These are phyloP conservation scores for Tillandsia leiboldiana DNA, from an alignment of 176 grass and related monocot species.

Conservation along the genomic window DNA sequence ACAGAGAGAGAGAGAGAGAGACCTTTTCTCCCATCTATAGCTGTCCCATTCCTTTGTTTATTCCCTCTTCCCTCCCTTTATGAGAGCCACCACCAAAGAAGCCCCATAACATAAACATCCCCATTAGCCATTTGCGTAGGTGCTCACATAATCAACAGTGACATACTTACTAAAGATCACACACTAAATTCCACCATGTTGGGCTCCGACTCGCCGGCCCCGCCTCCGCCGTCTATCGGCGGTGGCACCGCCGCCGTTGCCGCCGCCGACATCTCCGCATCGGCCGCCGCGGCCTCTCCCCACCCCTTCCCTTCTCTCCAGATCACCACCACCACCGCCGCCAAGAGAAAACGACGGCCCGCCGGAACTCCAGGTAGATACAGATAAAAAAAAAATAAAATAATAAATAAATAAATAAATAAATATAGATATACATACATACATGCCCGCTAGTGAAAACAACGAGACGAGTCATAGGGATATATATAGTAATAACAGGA, in stretches of 20 bases:
- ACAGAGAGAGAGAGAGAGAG: background rate
- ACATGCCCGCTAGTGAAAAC: too few species aligned
- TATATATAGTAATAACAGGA: background rate
- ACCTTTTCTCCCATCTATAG: conserved; percentile 40
- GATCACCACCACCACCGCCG: conserved; percentile 24
- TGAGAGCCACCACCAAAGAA: too few species aligned
- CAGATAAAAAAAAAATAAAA: background rate
- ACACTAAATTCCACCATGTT: conserved; percentile 25
- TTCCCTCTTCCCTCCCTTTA: conserved; percentile 9
- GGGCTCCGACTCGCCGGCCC: conserved; percentile 26
- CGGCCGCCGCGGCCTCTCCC: background rate
- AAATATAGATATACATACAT: background rate
- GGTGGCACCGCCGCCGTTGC: conserved; percentile 9
- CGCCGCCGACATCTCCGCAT: conserved; percentile 1
- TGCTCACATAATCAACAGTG: background rate
- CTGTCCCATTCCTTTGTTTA: conserved; percentile 37
- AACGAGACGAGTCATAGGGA: too few species aligned
- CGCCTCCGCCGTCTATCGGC: conserved; percentile 8
- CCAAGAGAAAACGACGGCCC: conserved; percentile 72
- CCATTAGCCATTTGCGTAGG: too few species aligned
- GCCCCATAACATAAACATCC: too few species aligned
- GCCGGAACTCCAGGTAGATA: conserved; percentile 76
- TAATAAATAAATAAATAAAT: too few species aligned
- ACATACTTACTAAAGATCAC: conserved; percentile 10
- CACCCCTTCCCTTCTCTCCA: conserved; percentile 37